phyloP scores from a whole-genome alignment of 192 early-diverging fungal species.

The Podila epigama region DNA sequence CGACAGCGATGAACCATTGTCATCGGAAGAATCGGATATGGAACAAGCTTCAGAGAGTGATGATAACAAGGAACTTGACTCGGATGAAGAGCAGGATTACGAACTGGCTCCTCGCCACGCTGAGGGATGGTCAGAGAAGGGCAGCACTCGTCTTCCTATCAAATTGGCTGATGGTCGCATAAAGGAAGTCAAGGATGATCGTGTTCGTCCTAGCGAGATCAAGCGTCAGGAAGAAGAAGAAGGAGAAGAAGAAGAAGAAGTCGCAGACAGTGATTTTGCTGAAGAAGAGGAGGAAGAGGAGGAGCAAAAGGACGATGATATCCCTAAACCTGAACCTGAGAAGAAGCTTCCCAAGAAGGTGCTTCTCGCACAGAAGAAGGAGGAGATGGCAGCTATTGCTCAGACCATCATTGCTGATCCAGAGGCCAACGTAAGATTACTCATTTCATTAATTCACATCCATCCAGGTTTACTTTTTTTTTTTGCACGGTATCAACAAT shows the following conservation, averaged over 20 bases:
- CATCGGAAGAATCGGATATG: slow-evolving; percentile 56
- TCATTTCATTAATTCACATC: too few species aligned
- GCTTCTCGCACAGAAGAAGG: slow-evolving; percentile 70
- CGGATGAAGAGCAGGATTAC: slow-evolving; percentile 72
- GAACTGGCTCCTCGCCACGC: slow-evolving; percentile 63
- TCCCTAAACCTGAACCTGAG: slow-evolving; percentile 40
- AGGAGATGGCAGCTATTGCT: slow-evolving; percentile 83
- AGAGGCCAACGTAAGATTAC: slow-evolving; percentile 67
- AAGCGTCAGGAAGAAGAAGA: slow-evolving; percentile 19
- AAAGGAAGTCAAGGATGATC: slow-evolving; percentile 51
- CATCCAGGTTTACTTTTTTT: neutral
- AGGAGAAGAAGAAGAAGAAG: slow-evolving; percentile 21
- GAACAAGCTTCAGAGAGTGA: slow-evolving; percentile 53
- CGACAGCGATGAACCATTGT: slow-evolving; percentile 55
- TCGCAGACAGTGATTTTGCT: slow-evolving; percentile 30
- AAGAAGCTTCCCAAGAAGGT: slow-evolving; percentile 62
- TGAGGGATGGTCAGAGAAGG: slow-evolving; percentile 63
- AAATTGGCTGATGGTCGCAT: slow-evolving; percentile 70
- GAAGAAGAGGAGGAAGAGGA: slow-evolving; percentile 24
- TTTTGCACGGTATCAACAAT: neutral
- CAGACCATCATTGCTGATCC: slow-evolving; percentile 83
- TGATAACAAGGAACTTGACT: slow-evolving; percentile 46
- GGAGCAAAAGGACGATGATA: slow-evolving; percentile 31
- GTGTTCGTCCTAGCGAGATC: slow-evolving; percentile 35
- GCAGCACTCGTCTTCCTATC: slow-evolving; percentile 72